Base-by-base conservation (phyloP, 768 basidiomycete species). In the Lactarius vividus region DNA sequence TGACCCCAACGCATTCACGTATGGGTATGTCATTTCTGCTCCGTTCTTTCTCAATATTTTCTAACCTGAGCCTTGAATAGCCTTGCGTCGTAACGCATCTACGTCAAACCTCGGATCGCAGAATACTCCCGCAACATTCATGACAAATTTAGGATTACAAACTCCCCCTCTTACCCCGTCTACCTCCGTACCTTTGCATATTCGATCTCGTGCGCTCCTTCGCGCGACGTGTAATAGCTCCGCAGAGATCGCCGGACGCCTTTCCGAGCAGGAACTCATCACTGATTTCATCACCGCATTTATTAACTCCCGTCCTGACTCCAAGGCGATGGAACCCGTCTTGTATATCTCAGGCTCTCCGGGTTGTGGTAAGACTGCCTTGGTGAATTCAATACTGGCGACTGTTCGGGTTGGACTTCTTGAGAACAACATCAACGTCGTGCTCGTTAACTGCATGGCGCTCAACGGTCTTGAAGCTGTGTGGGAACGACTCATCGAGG, bases 331-430 rank as follows among this genome's bases (percentile, higher is more conserved):
- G 28, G 72, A 77, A 31, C 79, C 84, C 11, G 82, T 84, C 52
- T 80, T 96, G 64, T 98, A 96, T 75, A 88, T 98, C 60, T 96
- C 95, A 10, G 96, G 96, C 10, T 86, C 93, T 1, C 94, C 95
- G 4, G 96, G 96, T 1, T 94, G 93, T 3, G 94, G 94, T 23
- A 96, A 96, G 79, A 96, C 92, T 1, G 94, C 92, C 0, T 79
- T 96, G 4, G 84, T 94, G 31, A 88, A 88, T 71, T 79, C 86
- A 5, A 77, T 92, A 33, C 74, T 95, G 26, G 75, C 75, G 23
- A 64, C 67, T 2, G 64, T 75, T n/a, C 75, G 77, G 9, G 68
- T 83, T 31, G 75, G 79, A 37, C 59, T 69, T 29, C 70, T 78
- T 9, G 78, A 79, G 35, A 69, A 71, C 6, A 74, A 80, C n/a